phyloP scores from a whole-genome alignment of 2,329 filamentous ascomycete genomes.

The Microdochium nivale region DNA sequence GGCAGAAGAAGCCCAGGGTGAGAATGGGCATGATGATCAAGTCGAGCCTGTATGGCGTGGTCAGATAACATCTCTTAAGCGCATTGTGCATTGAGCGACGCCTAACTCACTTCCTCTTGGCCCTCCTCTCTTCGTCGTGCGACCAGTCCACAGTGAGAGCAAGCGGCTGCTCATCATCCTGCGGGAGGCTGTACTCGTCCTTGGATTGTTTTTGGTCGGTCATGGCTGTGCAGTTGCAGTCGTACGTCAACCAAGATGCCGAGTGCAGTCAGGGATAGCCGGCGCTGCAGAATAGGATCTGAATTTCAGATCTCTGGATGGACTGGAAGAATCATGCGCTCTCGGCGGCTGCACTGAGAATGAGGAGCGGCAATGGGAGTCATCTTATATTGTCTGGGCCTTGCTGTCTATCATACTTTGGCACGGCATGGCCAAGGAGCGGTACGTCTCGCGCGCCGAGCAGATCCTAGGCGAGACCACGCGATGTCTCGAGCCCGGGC shows the following conservation, averaged over 20 bases:
- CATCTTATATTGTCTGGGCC: not conserved
- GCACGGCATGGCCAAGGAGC: not conserved
- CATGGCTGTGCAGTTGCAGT: not conserved
- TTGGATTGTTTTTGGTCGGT: not conserved
- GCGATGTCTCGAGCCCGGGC: not conserved
- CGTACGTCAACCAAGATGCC: not conserved
- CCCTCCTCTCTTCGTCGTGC: slow-evolving; percentile 6
- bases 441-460: not conserved
- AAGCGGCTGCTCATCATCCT: not conserved
- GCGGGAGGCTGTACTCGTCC: not conserved
- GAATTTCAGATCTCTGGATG: no score
- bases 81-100: not conserved
- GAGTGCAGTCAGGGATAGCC: not conserved
- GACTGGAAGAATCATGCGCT: no score
- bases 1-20: slow-evolving; percentile 3
- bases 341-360: not conserved
- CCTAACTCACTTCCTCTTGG: slow-evolving; percentile 8
- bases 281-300: no score
- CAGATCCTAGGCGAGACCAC: not conserved
- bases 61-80: not conserved
- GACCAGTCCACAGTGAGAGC: slow-evolving; percentile 6
- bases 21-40: slow-evolving; percentile 3
- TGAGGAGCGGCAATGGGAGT: not conserved
- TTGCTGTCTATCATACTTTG: not conserved
- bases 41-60: slow-evolving; percentile 1